Evolutionary conservation across 257 asterid genomes (phyloP), one percentile per base, ranked within the genome.

Genomic region (Solanum okadae): DNA sequence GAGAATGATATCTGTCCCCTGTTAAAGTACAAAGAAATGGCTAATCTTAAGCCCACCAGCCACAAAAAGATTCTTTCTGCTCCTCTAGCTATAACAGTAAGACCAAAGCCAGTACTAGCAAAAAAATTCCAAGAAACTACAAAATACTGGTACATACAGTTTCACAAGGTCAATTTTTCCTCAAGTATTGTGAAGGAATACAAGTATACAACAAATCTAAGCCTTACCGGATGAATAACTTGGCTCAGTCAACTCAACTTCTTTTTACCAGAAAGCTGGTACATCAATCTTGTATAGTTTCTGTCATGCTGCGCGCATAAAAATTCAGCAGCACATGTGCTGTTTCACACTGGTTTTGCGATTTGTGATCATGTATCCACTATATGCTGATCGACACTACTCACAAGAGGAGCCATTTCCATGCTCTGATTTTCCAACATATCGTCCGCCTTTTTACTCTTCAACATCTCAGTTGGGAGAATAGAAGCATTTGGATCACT

Each of bases 401-500:
- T 87, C 65, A 93, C 86, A 82, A 94, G 92, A 10, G 94, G 52
- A 22, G 88, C 89, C 95, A 93, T 92, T 90, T 94, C 96, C 44
- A 67, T 75, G 72, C 87, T 76, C 59, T 35, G 65, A 20, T 59
- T 31, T 5, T 90, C 93, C 3, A 73, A 31, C 6, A 31, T 25
- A 13, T 70, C 88, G 1, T 90, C 92, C 0, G 77, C 91, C 88
- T 83, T 86, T 13, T 73, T 56, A 34, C 40, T 77, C 8, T 68
- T 79, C 89, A 88, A 52, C 22, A 87, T 87, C 67, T 87, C 85
- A 0, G 84, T 6, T 3, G 92, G 92, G 46, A 92, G 82, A n/a
- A 88, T 77, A 87, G 90, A 88, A 87, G 89, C 91, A 2, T 87
- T 87, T 6, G 91, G 90, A 82, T 88, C 91, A 8, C 76, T 89